Percentiles rank a stretch among this genome's conserved stretches.
Evolutionary conservation across 176 grass and related monocot species (phyloP).

Genomic region (Eleusine indica): DNA sequence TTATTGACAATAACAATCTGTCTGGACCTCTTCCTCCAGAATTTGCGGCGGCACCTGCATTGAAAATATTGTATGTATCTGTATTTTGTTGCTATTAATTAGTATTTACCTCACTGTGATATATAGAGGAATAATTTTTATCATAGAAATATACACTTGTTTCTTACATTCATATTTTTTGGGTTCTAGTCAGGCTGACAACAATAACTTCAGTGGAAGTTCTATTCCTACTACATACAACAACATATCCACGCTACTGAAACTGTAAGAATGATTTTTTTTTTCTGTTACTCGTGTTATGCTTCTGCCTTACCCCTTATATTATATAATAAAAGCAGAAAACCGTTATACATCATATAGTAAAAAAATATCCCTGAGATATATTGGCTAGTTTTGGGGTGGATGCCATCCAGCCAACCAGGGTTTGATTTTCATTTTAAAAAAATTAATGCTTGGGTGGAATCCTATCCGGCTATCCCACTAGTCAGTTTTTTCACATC

Average conservation of each 20-base stretch:
- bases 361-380: not conserved
- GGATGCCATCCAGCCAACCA: not conserved
- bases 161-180: conserved; percentile 45
- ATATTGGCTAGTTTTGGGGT: not conserved
- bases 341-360: not conserved
- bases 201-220: conserved; percentile 90
- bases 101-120: conserved; percentile 47
- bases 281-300: conserved; percentile 33
- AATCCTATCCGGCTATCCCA: no score
- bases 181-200: conserved; percentile 86
- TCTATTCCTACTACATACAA: conserved; percentile 73
- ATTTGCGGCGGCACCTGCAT: conserved; percentile 46
- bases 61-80: conserved; percentile 82
- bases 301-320: conserved; percentile 6
- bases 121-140: conserved; percentile 31
- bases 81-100: not conserved
- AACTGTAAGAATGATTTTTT: conserved; percentile 67
- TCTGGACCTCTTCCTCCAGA: conserved; percentile 73
- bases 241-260: conserved; percentile 73
- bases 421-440: not conserved
- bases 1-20: conserved; percentile 81
- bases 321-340: not conserved
- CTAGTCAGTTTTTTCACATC: not conserved
- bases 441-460: not conserved
- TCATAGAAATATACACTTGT: conserved; percentile 3